Evolutionary conservation across 2,329 filamentous ascomycete species (phyloP), one percentile per base, ranked within the genome.

Genomic region (Sporothrix phasma): DNA sequence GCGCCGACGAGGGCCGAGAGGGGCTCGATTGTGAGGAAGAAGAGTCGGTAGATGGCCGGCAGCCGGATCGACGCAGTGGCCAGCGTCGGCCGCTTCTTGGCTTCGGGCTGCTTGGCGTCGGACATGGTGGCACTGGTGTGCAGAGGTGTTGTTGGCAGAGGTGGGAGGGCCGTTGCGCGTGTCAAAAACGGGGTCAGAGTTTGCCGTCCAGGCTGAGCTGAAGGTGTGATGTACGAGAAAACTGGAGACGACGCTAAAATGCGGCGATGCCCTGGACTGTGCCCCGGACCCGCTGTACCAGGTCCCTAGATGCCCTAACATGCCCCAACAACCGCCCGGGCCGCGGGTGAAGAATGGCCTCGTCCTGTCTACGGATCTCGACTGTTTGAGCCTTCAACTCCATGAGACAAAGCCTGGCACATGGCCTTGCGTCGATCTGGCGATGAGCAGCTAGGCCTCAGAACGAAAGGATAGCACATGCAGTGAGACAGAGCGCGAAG

Each of bases 21-120:
- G 47, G 82, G 82, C 74, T 93, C 89, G 70, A 92, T 77, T 71
- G 86, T 80, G 67, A 92, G 84, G 77, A 92, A 92, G 78, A 92
- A 90, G 72, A 87, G 69, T 65, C 82, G 81, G 77, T 92, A 92
- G 67, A 79, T 68, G 41, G 81, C 80, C 63, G 72, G 72, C 66
- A 81, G 65, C 37, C 17, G 34, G 37, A 63, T 22, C 11, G 39
- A 41, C 8, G 45, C 49, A 11, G 61, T 56, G 6, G 59, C 59
- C 45, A 15, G 34, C 56, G 17, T 59, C 51, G 51, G 51, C 31
- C 31, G 31, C 31, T 56, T 56, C 59, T 62, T 54, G 24, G 39
- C n/a, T 3, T 51, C 31, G 3, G 24, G 19, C 22, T 64, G 37
- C n/a, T 31, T n/a, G 8, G 45, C 10, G 34, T 41, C 59, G 15